Evolutionary conservation across 306 rosid genomes (phyloP).

Genomic region (Psophocarpus tetragonolobus): DNA sequence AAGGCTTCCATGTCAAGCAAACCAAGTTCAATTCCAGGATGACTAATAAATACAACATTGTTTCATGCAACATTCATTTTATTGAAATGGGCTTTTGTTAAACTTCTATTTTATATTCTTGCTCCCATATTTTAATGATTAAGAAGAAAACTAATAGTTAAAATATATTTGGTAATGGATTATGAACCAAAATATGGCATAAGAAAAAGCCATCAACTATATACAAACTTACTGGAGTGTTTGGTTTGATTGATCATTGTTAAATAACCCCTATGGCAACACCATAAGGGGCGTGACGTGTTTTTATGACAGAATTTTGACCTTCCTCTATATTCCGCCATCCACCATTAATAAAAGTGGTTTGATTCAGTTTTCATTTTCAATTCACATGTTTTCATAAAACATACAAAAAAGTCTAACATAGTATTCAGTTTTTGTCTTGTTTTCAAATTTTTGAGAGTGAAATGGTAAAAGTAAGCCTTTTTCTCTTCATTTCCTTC

Average conservation of each 20-base stretch:
- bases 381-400: neutral
- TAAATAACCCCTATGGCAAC: no score
- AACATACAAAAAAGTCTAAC: neutral
- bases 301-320: no score
- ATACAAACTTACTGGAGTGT: neutral
- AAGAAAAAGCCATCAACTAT: neutral
- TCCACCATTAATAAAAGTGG: no score
- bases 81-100: neutral
- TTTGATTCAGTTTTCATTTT: neutral
- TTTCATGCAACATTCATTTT: neutral
- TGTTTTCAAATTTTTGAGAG: neutral
- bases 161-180: neutral
- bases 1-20: conserved; percentile 2
- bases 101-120: neutral
- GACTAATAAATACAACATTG: neutral
- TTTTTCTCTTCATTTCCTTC: neutral
- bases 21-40: neutral
- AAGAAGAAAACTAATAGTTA: neutral
- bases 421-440: neutral
- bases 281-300: no score
- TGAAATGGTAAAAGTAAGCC: neutral
- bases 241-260: neutral
- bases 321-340: no score
- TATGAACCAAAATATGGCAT: neutral
- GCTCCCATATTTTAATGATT: neutral